These are phyloP conservation scores for Neurospora sp. DNA, from an alignment of 495 filamentous ascomycete species.

Conservation along the genomic window DNA sequence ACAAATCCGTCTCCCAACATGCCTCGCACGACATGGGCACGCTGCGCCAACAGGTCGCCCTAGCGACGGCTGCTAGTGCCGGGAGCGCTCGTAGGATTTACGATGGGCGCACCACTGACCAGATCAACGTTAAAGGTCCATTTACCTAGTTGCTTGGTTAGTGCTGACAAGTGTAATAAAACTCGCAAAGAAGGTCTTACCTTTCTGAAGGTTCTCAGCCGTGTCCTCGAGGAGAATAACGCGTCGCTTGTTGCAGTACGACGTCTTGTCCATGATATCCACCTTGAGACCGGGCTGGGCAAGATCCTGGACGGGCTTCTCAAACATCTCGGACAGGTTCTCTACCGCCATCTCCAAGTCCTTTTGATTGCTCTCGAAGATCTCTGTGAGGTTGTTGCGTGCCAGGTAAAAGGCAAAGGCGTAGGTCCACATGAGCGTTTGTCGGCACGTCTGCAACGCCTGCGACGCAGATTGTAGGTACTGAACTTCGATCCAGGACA, in stretches of 20 bases:
- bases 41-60: background rate
- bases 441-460: constrained; percentile 87
- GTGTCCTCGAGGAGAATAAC: constrained; percentile 86
- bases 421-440: constrained; percentile 98
- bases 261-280: constrained; percentile 95
- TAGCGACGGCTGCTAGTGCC: constrained; percentile 16
- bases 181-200: constrained; percentile 40
- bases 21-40: background rate
- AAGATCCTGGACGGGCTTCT: constrained; percentile 81
- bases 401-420: constrained; percentile 95
- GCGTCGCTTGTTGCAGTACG: constrained; percentile 87
- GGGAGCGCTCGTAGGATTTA: background rate
- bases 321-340: constrained; percentile 92
- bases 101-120: background rate
- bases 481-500: constrained; percentile 99
- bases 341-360: constrained; percentile 96
- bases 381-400: constrained; percentile 89
- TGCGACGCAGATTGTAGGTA: constrained; percentile 89
- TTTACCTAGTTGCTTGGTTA: constrained; percentile 20
- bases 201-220: constrained; percentile 77
- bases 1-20: background rate
- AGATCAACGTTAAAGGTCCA: constrained; percentile 41
- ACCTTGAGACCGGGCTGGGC: constrained; percentile 67
- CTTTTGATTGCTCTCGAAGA: constrained; percentile 98
- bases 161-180: background rate